Conservation (phyloP, 1,284 basidiomycete species). For the Pascua sp. region DNA sequence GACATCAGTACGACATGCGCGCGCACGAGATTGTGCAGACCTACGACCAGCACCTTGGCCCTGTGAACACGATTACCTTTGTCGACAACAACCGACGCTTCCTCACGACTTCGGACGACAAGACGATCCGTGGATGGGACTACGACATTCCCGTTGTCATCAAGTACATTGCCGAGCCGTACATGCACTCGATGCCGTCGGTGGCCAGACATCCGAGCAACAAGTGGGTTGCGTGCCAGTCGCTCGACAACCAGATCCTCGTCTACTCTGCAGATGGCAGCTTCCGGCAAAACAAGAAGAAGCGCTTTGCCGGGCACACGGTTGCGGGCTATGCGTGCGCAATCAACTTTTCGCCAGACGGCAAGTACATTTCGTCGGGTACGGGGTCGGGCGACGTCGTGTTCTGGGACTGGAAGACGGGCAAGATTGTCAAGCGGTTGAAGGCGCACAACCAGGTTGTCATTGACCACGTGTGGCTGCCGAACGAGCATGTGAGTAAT, state of each 20-base stretch:
- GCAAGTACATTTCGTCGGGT: constrained; percentile 90
- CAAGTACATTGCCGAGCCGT: constrained; percentile 98
- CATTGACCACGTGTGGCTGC: constrained; percentile 95
- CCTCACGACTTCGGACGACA: constrained; percentile 98
- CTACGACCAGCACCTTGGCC: constrained; percentile 96
- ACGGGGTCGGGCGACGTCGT: constrained; percentile 92
- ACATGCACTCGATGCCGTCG: constrained; percentile 99
- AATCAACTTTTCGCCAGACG: constrained; percentile 95
- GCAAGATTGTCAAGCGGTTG: constrained; percentile 83
- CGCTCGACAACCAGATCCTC: constrained; percentile 95
- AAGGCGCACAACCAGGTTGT: constrained; percentile 91
- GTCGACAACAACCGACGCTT: constrained; percentile 94
- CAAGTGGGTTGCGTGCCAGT: constrained; percentile 96
- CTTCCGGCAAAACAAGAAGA: constrained; percentile 97
- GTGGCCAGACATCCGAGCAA: constrained; percentile 90
- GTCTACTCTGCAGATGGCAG: constrained; percentile 89
- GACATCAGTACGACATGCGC: constrained; percentile 80
- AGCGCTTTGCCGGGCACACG: constrained; percentile 94
- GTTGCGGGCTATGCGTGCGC: constrained; percentile 96
- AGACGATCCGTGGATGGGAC: constrained; percentile 98
- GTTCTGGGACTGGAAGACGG: constrained; percentile 99
- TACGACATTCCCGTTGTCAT: constrained; percentile 98
- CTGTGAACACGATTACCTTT: constrained; percentile 97
- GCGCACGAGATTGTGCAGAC: constrained; percentile 93
- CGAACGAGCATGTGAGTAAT: constrained; percentile 84